Conservation (phyloP, 2,329 filamentous ascomycete genomes). For the Trichoderma afroharzianum region DNA sequence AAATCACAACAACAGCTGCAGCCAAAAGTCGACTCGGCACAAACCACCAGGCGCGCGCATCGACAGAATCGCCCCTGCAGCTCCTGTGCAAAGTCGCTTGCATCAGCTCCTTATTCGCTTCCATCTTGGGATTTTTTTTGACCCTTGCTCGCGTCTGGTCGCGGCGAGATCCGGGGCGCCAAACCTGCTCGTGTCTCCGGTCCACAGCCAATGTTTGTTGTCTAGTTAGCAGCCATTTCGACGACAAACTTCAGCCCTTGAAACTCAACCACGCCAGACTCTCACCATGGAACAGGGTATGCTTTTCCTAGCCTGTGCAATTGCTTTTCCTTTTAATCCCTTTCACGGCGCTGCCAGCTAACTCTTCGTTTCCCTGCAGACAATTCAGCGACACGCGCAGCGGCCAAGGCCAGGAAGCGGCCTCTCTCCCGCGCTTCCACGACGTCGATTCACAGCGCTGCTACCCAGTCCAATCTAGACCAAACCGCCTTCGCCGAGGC, state of each 20-base stretch:
- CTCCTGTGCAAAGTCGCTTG: conserved; percentile 20
- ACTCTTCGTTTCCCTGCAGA: conserved; percentile 20
- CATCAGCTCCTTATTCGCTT: conserved; percentile 7
- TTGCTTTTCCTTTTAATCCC: neutral
- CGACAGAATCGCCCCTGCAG: conserved; percentile 18
- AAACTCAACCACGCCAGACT: conserved; percentile 29
- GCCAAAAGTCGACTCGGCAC: conserved; percentile 26
- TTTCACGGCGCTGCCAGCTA: neutral
- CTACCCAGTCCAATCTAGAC: conserved; percentile 50
- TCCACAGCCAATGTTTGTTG: conserved; percentile 40
- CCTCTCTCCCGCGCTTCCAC: conserved; percentile 55
- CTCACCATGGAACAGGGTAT: conserved; percentile 37
- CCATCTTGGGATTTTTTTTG: conserved; percentile 13
- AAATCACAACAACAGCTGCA: conserved; percentile 39
- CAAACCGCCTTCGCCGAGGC: conserved; percentile 42
- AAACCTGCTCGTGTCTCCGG: conserved; percentile 27
- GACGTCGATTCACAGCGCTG: conserved; percentile 52
- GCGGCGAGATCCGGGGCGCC: conserved; percentile 12
- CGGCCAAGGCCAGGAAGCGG: conserved; percentile 45
- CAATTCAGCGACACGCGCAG: conserved; percentile 30
- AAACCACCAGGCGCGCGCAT: conserved; percentile 30
- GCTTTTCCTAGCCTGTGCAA: conserved; percentile 20
- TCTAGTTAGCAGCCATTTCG: conserved; percentile 24
- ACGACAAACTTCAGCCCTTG: conserved; percentile 26
- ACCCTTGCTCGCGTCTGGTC: conserved; percentile 20